Conservation (phyloP, 2,329 filamentous ascomycete species). For the Sporothrix humicola region DNA sequence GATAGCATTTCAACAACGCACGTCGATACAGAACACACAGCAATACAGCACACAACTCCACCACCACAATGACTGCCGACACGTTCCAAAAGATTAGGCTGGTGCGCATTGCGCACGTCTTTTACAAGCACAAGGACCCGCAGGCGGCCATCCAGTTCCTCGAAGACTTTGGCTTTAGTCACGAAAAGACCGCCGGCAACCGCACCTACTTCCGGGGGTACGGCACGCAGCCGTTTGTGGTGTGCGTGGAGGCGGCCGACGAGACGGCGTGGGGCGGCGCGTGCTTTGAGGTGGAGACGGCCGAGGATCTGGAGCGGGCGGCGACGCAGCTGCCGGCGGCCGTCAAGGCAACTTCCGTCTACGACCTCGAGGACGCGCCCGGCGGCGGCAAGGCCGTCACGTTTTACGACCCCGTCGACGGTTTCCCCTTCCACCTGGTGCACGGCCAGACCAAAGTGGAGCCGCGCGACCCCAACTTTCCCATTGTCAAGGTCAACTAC, state of each 20-base stretch:
- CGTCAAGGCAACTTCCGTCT: slow-evolving; percentile 53
- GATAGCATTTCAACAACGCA: background rate
- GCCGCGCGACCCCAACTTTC: slow-evolving; percentile 49
- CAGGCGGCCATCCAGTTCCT: slow-evolving; percentile 51
- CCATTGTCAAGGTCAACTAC: slow-evolving; percentile 55
- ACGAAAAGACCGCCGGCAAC: slow-evolving; percentile 48
- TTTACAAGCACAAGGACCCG: slow-evolving; percentile 56
- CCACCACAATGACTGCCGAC: slow-evolving; percentile 36
- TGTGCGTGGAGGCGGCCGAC: slow-evolving; percentile 57
- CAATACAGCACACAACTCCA: background rate
- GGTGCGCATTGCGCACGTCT: slow-evolving; percentile 52
- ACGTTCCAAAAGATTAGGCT: slow-evolving; percentile 46
- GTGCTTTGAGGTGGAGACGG: slow-evolving; percentile 62
- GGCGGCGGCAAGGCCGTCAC: slow-evolving; percentile 61
- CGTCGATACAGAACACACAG: background rate
- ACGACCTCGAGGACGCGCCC: slow-evolving; percentile 57
- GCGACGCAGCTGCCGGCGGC: slow-evolving; percentile 55
- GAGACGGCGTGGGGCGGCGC: slow-evolving; percentile 61
- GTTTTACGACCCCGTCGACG: slow-evolving; percentile 59
- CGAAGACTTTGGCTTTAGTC: slow-evolving; percentile 56
- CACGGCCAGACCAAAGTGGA: slow-evolving; percentile 56
- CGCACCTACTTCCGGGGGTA: slow-evolving; percentile 66
- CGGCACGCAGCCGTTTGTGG: slow-evolving; percentile 63
- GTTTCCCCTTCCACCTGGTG: slow-evolving; percentile 63
- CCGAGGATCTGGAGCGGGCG: slow-evolving; percentile 60